Evolutionary conservation across 2,329 filamentous ascomycete species (phyloP), one percentile per base, ranked within the genome.

Genomic region (Ambrosiella xylebori): DNA sequence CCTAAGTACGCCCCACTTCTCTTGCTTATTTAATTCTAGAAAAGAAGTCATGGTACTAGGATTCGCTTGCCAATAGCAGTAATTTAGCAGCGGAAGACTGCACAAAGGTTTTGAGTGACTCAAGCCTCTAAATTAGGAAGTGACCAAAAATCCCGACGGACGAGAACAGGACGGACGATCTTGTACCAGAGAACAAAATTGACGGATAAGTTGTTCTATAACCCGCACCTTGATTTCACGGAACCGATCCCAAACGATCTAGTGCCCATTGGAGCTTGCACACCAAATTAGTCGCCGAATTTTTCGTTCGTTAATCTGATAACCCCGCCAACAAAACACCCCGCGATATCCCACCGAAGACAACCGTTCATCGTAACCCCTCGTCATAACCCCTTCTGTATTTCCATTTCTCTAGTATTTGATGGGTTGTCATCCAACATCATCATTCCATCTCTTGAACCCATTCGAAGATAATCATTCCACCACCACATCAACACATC

Each of bases 91-190:
- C 13, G 12, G 51, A 38, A 37, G 15, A 39, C 17, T 52, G 35
- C 8, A 17, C 38, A 40, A 54, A 36, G 52, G 52, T 54, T 54
- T 54, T 54, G 52, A 54, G 52, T 54, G 52, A 54, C 52, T 54
- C 52, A 54, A 41, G 52, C 37, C 52, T 41, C 38, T 15, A 41
- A 38, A 40, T 19, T 40, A 44, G 52, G 52, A 54, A 51, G 17
- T 35, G 17, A 11, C 47, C 8, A 51, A 36, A 51, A 36, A 51
- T 15, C 17, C 44, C 12, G 13, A 36, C 17, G 47, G 35, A 12
- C 27, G 3, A 19, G 8, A n/a, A 36, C 17, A n/a, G n/a, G 39
- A 41, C 11, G n/a, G 3, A 51, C 17, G 9, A 36, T 27, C 13
- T 19, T 19, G 19, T 51, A 12, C 47, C 27, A 19, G 47, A 51